A percentile compares a stretch with the other conserved stretches of the same genome.
Evolutionary conservation across 768 basidiomycete genomes (phyloP).

Genomic region (Russula vinacea): DNA sequence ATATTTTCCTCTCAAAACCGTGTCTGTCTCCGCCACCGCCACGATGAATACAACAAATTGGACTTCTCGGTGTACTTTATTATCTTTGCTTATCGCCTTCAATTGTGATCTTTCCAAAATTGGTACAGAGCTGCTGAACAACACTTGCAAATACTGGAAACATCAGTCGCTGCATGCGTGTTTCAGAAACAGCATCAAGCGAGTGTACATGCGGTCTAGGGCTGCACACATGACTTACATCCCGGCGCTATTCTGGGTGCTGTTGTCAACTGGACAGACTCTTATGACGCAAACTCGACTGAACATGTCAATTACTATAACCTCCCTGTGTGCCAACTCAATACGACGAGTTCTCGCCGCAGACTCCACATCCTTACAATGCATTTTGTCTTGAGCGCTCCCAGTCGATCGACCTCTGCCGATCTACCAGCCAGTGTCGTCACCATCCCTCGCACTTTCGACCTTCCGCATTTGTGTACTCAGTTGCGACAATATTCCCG

Average conservation of each 20-base stretch:
- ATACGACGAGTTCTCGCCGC: too few relatives aligned
- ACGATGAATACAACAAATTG: neutral
- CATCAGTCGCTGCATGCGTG: neutral
- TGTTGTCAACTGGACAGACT: neutral
- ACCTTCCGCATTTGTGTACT: too few relatives aligned
- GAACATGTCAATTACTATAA: too few relatives aligned
- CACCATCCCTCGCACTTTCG: too few relatives aligned
- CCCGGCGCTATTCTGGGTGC: neutral
- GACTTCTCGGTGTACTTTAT: slow-evolving; percentile 1
- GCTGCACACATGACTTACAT: neutral
- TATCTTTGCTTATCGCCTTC: slow-evolving; percentile 13
- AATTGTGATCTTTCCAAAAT: slow-evolving; percentile 1
- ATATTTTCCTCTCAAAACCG: neutral
- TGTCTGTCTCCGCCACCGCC: neutral
- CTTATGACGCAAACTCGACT: slow-evolving; percentile 6
- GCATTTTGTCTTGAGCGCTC: neutral
- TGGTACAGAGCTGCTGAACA: slow-evolving; percentile 8
- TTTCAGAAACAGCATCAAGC: slow-evolving; percentile 4
- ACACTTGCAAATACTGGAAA: slow-evolving; percentile 1
- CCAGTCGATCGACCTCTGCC: too few relatives aligned
- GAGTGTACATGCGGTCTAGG: slow-evolving; percentile 5
- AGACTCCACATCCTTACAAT: too few relatives aligned
- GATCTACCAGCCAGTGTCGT: too few relatives aligned
- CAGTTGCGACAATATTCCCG: neutral
- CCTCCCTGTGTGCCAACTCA: too few relatives aligned